Base-by-base conservation (phyloP, 169 alveolate genomes). In the Plasmodium gaboni region DNA sequence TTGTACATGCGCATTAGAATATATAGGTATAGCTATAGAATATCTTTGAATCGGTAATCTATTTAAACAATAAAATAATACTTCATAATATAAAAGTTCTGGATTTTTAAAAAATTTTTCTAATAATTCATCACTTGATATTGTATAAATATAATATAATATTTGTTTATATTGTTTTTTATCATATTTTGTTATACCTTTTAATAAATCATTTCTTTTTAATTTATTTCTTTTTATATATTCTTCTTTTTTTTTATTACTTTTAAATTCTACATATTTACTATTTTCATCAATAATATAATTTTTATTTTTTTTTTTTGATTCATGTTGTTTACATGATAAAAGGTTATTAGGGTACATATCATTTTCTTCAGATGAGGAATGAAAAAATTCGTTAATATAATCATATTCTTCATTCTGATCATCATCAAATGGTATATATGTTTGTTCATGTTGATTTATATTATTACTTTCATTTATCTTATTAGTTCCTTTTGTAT, bases 1-100 rank as follows among this genome's bases (percentile, higher is more conserved):
- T 71, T 80, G 90, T 13, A 80, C 90, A 59, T 80, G 90, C 10
- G 90, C 90, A 69, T 80, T 80, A 57, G 90, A 50, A 67, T 80
- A 80, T 24, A 67, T 1, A 32, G 90, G 90, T n/a, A 68, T 15
- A 22, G 90, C 53, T 38, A 80, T 80, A 19, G 70, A 13, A 61
- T 80, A 80, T 26, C 90, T 57, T 32, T 80, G 90, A 24, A 80
- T 68, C 10, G 90, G 80, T 28, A 80, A n/a, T 53, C 69, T 63
- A 44, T 80, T 67, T 67, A 80, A 61, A 32, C 90, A 80, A 48
- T 80, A 67, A 55, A 80, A 68, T 51, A 67, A 46, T 8, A 80
- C 90, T 71, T 80, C 90, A 68, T 68, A 80, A 50, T 80, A 80
- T 24, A 80, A 48, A 17, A 80, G 65, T 12, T 80, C 90, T 2